Evolutionary conservation across 257 asterid genomes (phyloP).

Genomic region (Ajuga chamaepitys): DNA sequence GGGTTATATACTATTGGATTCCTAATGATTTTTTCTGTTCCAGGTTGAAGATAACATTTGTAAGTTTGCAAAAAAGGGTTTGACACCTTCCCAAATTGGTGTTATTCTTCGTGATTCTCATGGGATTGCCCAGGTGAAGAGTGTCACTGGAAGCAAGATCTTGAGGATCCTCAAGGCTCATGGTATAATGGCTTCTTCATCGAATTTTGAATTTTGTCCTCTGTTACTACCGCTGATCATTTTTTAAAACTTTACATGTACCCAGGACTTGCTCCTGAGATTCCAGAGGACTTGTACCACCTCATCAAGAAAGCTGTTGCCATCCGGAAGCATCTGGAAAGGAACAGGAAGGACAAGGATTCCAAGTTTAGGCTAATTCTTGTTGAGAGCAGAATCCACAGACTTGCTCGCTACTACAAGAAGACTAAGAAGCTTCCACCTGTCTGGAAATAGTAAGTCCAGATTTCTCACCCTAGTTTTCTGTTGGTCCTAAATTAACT

Average conservation of each 20-base stretch:
- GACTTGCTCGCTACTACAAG: conserved; percentile 65
- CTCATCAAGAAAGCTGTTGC: conserved; percentile 71
- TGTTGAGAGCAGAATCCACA: conserved; percentile 60
- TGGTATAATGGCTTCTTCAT: conserved; percentile 12
- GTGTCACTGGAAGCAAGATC: conserved; percentile 65
- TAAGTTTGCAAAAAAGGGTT: conserved; percentile 61
- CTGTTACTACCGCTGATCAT: not conserved
- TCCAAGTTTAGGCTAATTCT: conserved; percentile 63
- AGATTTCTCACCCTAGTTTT: too few relatives aligned
- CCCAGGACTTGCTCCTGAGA: conserved; percentile 69
- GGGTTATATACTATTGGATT: not conserved
- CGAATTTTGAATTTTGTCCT: not conserved
- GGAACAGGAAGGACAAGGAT: conserved; percentile 72
- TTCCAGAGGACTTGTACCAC: conserved; percentile 54
- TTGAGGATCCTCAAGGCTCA: conserved; percentile 54
- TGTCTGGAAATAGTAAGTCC: conserved; percentile 63
- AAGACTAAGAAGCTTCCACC: conserved; percentile 73
- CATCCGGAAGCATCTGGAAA: conserved; percentile 66
- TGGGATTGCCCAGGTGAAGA: conserved; percentile 68
- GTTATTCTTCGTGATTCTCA: conserved; percentile 73
- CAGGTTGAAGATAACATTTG: conserved; percentile 63
- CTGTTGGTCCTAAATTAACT: not conserved
- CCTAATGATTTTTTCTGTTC: not conserved
- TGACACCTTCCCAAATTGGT: conserved; percentile 68
- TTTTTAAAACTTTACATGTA: not conserved